Conservation (phyloP, 2,329 filamentous ascomycete genomes). For the Penicillium sp. region DNA sequence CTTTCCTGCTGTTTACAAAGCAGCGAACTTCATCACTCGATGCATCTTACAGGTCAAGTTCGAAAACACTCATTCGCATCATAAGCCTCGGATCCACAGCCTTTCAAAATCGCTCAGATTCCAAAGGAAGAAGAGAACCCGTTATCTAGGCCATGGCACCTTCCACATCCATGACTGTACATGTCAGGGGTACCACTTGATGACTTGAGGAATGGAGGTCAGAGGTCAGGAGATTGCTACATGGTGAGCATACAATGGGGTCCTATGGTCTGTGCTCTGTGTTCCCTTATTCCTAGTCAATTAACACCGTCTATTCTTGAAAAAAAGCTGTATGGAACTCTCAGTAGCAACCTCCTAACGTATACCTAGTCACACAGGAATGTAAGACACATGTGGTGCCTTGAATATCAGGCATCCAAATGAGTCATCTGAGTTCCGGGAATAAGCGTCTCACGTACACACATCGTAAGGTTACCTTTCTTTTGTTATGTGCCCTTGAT, state of each 20-base stretch:
- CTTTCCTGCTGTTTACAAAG: neutral
- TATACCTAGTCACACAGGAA: neutral
- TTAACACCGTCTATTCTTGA: neutral
- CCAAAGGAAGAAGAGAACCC: neutral
- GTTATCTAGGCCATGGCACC: neutral
- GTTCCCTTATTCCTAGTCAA: neutral
- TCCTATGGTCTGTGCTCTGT: neutral
- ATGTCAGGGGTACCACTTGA: neutral
- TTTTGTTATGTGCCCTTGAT: slow-evolving; percentile 4
- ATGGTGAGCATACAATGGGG: neutral
- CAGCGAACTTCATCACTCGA: too few species aligned
- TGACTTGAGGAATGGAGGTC: neutral
- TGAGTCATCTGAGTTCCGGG: slow-evolving; percentile 5
- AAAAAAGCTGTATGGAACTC: neutral
- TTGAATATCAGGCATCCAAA: neutral
- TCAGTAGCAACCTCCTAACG: neutral
- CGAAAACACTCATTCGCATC: neutral
- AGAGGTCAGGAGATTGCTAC: neutral
- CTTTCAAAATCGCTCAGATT: neutral
- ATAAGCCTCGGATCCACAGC: neutral
- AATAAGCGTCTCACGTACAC: slow-evolving; percentile 8
- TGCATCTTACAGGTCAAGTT: neutral
- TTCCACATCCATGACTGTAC: neutral
- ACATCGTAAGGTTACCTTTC: neutral
- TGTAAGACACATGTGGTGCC: neutral